Evolutionary conservation across 306 rosid genomes (phyloP).

Genomic region (Trifolium pratense): DNA sequence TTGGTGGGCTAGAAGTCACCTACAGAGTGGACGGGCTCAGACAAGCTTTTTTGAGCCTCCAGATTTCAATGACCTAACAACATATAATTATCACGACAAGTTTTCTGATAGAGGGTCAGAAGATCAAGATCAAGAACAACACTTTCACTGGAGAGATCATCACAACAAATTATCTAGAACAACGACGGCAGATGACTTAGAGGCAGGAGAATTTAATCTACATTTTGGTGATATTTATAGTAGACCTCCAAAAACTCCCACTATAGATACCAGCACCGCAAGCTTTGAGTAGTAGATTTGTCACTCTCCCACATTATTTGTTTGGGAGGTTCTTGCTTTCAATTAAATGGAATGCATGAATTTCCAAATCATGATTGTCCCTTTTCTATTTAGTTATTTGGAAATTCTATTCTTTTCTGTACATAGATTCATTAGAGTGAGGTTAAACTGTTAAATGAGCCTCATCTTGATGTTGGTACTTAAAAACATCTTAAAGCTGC

Average conservation of each 20-base stretch:
- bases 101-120: conserved; percentile 69
- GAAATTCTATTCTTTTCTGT: conserved; percentile 73
- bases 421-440: conserved; percentile 52
- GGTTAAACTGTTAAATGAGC: conserved; percentile 26
- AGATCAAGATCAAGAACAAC: conserved; percentile 61
- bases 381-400: conserved; percentile 31
- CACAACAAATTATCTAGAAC: conserved; percentile 55
- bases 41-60: conserved; percentile 93
- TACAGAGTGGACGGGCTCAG: conserved; percentile 45
- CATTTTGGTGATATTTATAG: conserved; percentile 81
- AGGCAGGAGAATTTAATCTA: conserved; percentile 63
- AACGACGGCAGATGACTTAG: conserved; percentile 56
- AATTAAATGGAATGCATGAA: conserved; percentile 41
- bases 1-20: conserved; percentile 86
- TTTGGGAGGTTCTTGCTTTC: conserved; percentile 50
- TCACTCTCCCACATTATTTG: conserved; percentile 45
- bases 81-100: conserved; percentile 43
- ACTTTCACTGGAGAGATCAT: conserved; percentile 53
- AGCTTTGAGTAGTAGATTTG: conserved; percentile 47
- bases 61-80: conserved; percentile 51
- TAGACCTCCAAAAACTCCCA: conserved; percentile 61
- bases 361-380: conserved; percentile 46
- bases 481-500: neutral
- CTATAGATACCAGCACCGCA: conserved; percentile 44
- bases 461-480: conserved; percentile 37